Base-by-base conservation (phyloP, 768 basidiomycete genomes). In the Botryobasidium botryosum region DNA sequence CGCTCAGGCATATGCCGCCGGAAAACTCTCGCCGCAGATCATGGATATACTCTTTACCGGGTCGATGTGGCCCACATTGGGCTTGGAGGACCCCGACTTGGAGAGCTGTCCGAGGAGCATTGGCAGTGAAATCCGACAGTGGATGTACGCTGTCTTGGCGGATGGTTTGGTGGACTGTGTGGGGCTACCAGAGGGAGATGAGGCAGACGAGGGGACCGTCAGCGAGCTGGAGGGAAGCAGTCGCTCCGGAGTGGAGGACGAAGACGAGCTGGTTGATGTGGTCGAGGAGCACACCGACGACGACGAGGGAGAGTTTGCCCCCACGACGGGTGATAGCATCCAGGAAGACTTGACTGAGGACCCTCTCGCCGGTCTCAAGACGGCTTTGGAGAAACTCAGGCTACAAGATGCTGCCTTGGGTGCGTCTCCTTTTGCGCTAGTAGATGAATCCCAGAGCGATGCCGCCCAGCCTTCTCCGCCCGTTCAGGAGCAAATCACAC, bases 201-300 rank as follows among this genome's bases (percentile, higher is more conserved):
- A 48, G 5, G 29, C 21, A 27, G 43, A n/a, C 4, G 27, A 10
- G 12, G 21, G 27, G 37, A 39, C 37, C 8, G 41, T 24, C 28
- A 31, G 23, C 13, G 26, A 41, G 15, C 43, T n/a, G 18, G 29
- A 33, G 32, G 32, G 18, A 33, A 33, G 28, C 13, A 44, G 43
- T 18, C 29, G 17, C 5, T 39, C 26, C 8, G 45, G 40, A 15
- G 28, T 32, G 23, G 48, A 49, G 17, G 47, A 48, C 28, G 48
- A 46, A 5, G 49, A 50, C 35, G 49, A 50, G 39, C 18, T 50
- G n/a, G 43, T 50, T 10, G 29, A 32, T 24, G 49, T 50, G 5
- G 31, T 36, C 20, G 49, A 50, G 28, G 49, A 50, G 15, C 33
- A 50, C 18, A 42, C 47, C 6, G 47, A 48, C 23, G 35, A 35